Percentiles rank a stretch among this genome's conserved stretches.
Evolutionary conservation across 306 rosid species (phyloP).

Genomic region (Rubus idaeus): DNA sequence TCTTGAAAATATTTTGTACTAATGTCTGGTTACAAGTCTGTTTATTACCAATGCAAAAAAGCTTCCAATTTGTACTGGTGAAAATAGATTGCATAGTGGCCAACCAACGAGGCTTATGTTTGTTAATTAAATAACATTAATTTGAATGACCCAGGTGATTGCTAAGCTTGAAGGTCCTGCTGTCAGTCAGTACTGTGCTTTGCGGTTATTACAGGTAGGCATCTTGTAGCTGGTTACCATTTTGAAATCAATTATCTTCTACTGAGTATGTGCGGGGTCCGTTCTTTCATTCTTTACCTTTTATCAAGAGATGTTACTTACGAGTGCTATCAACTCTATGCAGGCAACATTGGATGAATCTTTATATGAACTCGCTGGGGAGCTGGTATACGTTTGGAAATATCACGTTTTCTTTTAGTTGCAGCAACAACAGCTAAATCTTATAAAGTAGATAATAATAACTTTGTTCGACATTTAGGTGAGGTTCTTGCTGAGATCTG

Average conservation of each 20-base stretch:
- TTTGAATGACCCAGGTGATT: slow-evolving; percentile 68
- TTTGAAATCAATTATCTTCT: neutral
- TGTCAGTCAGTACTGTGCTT: slow-evolving; percentile 92
- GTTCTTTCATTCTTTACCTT: slow-evolving; percentile 3
- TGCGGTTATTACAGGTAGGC: slow-evolving; percentile 78
- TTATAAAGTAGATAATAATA: slow-evolving; percentile 19
- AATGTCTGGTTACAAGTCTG: neutral
- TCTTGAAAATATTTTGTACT: neutral
- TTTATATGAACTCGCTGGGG: slow-evolving; percentile 97
- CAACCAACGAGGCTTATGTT: neutral
- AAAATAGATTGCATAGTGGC: neutral
- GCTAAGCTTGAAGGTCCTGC: slow-evolving; percentile 99
- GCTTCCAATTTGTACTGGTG: slow-evolving; percentile 13
- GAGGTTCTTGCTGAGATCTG: slow-evolving; percentile 96
- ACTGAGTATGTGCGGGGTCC: neutral
- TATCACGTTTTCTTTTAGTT: slow-evolving; percentile 7
- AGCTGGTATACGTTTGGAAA: slow-evolving; percentile 58
- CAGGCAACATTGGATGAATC: slow-evolving; percentile 98
- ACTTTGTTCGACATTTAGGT: slow-evolving; percentile 54
- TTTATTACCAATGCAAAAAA: neutral
- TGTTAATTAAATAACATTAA: slow-evolving; percentile 18
- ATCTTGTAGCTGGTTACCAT: slow-evolving; percentile 9
- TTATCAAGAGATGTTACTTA: slow-evolving; percentile 22
- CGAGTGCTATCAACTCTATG: slow-evolving; percentile 29
- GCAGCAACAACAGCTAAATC: slow-evolving; percentile 22